Conservation (phyloP, 495 filamentous ascomycete species). For the Penicillium ochrochloron region DNA sequence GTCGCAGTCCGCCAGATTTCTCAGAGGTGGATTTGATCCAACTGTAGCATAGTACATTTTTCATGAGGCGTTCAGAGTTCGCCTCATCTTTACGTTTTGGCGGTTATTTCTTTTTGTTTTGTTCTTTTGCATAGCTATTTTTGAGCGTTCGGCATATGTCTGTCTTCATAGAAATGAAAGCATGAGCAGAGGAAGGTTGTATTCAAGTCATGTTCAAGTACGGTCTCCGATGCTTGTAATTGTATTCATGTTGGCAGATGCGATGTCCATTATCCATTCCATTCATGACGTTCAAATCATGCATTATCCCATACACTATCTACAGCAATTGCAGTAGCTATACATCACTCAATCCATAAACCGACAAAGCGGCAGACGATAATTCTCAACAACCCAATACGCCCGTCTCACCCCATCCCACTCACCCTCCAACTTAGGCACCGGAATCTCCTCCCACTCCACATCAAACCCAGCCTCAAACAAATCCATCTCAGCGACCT, state of each 20-base stretch:
- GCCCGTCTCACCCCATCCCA: constrained; percentile 86
- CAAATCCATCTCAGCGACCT: constrained; percentile 90
- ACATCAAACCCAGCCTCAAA: constrained; percentile 90
- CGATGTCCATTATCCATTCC: neutral
- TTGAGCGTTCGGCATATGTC: constrained; percentile 29
- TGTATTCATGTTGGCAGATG: too few species aligned
- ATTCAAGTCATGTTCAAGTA: neutral
- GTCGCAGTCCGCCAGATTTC: constrained; percentile 88
- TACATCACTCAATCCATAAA: constrained; percentile 56
- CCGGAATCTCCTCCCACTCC: constrained; percentile 77
- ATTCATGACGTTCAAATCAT: neutral
- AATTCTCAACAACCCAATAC: constrained; percentile 86
- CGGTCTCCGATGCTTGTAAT: neutral
- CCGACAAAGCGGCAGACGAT: constrained; percentile 68
- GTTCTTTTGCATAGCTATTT: constrained; percentile 29
- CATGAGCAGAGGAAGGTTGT: constrained; percentile 1
- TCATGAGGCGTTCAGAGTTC: constrained; percentile 4
- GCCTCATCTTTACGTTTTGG: neutral
- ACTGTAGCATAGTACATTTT: constrained; percentile 50
- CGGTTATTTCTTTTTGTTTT: constrained; percentile 14
- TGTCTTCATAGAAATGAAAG: constrained; percentile 21
- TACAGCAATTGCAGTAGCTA: neutral
- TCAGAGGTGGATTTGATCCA: constrained; percentile 88
- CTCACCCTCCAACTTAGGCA: constrained; percentile 67
- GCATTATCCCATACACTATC: neutral